Percentiles rank a stretch among this genome's conserved stretches.
phyloP scores from a whole-genome alignment of 1,284 basidiomycete genomes.

The Cryptococcus wingfieldii region DNA sequence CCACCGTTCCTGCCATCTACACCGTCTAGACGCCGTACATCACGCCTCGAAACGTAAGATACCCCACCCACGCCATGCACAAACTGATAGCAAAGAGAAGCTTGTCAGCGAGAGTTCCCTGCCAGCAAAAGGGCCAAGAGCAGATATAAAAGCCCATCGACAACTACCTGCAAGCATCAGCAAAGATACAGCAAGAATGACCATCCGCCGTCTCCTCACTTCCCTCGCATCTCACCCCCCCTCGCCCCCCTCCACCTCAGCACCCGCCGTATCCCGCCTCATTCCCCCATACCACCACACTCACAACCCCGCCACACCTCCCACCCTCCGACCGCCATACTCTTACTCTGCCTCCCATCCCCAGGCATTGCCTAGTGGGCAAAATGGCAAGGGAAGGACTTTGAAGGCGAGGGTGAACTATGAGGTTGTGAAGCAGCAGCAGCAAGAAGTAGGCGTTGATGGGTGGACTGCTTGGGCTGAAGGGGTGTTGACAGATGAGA shows the following conservation, averaged over 20 bases:
- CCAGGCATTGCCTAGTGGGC: neutral
- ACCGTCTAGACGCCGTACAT: too few relatives aligned
- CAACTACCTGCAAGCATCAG: neutral
- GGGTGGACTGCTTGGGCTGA: constrained; percentile 16
- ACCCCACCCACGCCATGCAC: neutral
- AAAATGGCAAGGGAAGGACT: neutral
- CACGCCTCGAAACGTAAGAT: neutral
- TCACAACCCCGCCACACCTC: constrained; percentile 3
- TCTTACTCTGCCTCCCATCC: constrained; percentile 5
- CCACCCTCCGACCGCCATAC: constrained; percentile 24
- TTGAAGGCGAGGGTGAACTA: constrained; percentile 7
- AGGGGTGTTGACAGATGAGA: constrained; percentile 11
- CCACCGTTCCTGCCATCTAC: neutral
- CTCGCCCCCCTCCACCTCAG: neutral
- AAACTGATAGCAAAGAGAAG: neutral
- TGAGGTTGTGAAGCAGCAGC: neutral
- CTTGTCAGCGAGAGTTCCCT: neutral
- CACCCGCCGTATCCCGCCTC: constrained; percentile 5
- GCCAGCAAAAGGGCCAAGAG: neutral
- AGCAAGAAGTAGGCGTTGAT: neutral
- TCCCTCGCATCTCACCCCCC: constrained; percentile 15
- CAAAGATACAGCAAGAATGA: constrained; percentile 3
- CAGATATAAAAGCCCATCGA: neutral
- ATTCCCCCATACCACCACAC: constrained; percentile 24
- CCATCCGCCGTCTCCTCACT: constrained; percentile 17